These are phyloP conservation scores for Monosporascus sp. DNA, from an alignment of 2,329 filamentous ascomycete species.

Conservation along the genomic window DNA sequence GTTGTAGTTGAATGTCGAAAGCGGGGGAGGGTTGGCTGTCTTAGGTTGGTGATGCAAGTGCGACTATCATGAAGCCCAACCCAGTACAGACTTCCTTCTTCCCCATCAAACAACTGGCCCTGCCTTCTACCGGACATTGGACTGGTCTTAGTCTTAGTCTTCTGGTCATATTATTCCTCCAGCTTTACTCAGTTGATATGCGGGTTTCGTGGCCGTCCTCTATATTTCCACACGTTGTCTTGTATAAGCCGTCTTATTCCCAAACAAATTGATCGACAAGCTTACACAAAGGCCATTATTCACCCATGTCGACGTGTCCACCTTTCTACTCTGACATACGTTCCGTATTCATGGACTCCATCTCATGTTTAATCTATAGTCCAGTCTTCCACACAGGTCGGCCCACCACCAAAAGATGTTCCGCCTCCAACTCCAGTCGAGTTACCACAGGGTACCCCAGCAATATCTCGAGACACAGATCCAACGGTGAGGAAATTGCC, in stretches of 20 bases:
- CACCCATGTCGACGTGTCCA: too few relatives aligned
- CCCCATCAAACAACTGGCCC: background rate
- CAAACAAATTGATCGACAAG: too few relatives aligned
- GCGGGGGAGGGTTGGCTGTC: background rate
- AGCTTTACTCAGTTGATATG: too few relatives aligned
- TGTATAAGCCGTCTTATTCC: too few relatives aligned
- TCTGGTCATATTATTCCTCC: too few relatives aligned
- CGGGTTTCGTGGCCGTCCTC: too few relatives aligned
- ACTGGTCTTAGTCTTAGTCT: too few relatives aligned
- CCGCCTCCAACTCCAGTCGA: slow-evolving; percentile 51
- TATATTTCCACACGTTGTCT: too few relatives aligned
- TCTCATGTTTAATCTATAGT: slow-evolving; percentile 20
- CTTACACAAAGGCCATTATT: too few relatives aligned
- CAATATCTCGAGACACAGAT: slow-evolving; percentile 9
- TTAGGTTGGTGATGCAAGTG: background rate
- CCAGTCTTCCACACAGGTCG: slow-evolving; percentile 14
- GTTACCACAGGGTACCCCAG: slow-evolving; percentile 40
- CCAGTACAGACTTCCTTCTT: background rate
- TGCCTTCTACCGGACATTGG: too few relatives aligned
- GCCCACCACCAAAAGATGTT: slow-evolving; percentile 40
- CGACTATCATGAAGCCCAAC: background rate
- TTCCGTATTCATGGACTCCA: slow-evolving; percentile 4
- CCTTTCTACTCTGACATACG: too few relatives aligned
- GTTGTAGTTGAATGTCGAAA: background rate
- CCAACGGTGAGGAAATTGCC: slow-evolving; percentile 3